Evolutionary conservation across 495 filamentous ascomycete species (phyloP).

Genomic region (Cladorrhinum samala): DNA sequence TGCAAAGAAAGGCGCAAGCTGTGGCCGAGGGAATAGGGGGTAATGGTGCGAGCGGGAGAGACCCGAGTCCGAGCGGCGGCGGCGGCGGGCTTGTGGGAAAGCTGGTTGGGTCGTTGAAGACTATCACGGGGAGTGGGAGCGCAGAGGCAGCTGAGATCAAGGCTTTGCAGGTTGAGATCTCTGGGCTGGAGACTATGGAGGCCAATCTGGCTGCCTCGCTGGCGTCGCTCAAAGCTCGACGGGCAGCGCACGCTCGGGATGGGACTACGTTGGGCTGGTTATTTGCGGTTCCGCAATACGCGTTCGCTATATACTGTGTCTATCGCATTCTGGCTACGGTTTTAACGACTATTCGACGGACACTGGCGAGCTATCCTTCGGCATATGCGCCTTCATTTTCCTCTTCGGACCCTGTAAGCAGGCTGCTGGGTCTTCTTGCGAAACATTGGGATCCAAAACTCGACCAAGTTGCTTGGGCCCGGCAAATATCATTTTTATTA

Average conservation of each 20-base stretch:
- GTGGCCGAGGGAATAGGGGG: conserved; percentile 37
- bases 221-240: conserved; percentile 48
- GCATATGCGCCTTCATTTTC: conserved; percentile 45
- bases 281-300: conserved; percentile 51
- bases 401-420: conserved; percentile 69
- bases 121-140: conserved; percentile 50
- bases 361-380: conserved; percentile 32
- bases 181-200: conserved; percentile 72
- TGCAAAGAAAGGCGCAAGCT: conserved; percentile 50
- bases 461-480: conserved; percentile 64
- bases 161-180: conserved; percentile 64
- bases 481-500: conserved; percentile 70
- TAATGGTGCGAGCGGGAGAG: neutral
- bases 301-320: conserved; percentile 68
- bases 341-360: conserved; percentile 53
- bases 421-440: conserved; percentile 65
- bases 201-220: conserved; percentile 57
- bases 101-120: conserved; percentile 48
- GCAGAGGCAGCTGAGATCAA: conserved; percentile 58
- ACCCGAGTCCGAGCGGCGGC: conserved; percentile 2
- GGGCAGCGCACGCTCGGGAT: conserved; percentile 54
- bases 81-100: conserved; percentile 56
- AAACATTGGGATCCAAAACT: conserved; percentile 66
- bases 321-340: conserved; percentile 67
- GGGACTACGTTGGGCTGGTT: conserved; percentile 56